phyloP scores from a whole-genome alignment of 192 early-diverging fungal genomes.

The Backusella tarrabulga region DNA sequence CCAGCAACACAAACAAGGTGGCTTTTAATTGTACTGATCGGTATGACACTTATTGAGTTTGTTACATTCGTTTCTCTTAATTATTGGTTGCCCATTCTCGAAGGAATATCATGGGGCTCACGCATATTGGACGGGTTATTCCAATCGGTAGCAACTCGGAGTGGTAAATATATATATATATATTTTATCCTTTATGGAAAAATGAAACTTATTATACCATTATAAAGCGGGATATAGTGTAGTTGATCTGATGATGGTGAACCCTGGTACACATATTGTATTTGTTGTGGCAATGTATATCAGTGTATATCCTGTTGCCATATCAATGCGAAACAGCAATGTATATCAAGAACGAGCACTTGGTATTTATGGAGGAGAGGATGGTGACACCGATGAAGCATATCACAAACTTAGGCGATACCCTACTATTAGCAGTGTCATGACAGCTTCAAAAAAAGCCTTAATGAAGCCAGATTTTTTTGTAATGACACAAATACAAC shows the following conservation, averaged over 20 bases:
- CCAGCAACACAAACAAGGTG: constrained; percentile 34
- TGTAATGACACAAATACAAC: constrained; percentile 37
- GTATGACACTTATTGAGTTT: constrained; percentile 31
- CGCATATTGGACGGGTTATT: constrained; percentile 33
- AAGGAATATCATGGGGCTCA: constrained; percentile 27
- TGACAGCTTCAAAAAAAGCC: constrained; percentile 20
- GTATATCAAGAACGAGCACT: constrained; percentile 38
- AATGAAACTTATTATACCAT: neutral
- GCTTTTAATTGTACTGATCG: constrained; percentile 29
- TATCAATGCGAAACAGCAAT: constrained; percentile 39
- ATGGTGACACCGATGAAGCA: constrained; percentile 15
- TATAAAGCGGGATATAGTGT: constrained; percentile 32
- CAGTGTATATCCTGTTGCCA: constrained; percentile 35
- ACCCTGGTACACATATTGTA: constrained; percentile 28
- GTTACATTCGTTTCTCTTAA: constrained; percentile 27
- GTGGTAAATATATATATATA: constrained; percentile 5
- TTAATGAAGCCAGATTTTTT: constrained; percentile 35
- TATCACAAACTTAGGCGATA: constrained; percentile 9
- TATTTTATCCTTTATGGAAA: neutral
- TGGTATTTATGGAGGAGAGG: constrained; percentile 28
- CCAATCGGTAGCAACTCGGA: constrained; percentile 36
- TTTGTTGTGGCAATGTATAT: constrained; percentile 43
- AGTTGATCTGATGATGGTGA: constrained; percentile 16
- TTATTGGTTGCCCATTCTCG: constrained; percentile 29
- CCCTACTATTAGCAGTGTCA: constrained; percentile 24